Base-by-base conservation (phyloP, 176 grass and related monocot species). In the Carex parvula region DNA sequence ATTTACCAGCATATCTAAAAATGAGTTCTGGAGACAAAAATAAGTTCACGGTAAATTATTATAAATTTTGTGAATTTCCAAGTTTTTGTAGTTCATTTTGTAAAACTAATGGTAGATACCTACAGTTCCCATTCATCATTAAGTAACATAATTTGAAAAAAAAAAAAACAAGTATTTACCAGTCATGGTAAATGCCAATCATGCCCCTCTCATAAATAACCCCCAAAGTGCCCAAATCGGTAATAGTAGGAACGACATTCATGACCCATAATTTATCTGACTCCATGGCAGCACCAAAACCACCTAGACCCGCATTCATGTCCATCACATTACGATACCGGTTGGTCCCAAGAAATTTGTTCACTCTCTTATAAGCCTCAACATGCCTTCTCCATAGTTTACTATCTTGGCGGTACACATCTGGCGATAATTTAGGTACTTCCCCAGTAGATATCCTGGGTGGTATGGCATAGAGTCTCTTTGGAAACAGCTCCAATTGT, bases 161-260 rank as follows among this genome's bases (percentile, higher is more conserved):
- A 69, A 69, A 69, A 24, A 18, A 60, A 29, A 1, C 2, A 57
- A 84, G 17, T 82, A 84, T 81, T 64, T 97, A 97, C 94, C 94
- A 97, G 85, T 97, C 92, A 60, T 97, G 94, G 87, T 97, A 92
- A 72, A 92, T 97, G 81, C 92, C 92, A 46, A 97, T 94, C 79
- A 97, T 87, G 64, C 94, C 94, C 33, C 94, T 89, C 83, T 97
- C 94, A 5, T 94, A 97, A 52, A 97, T 92, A 59, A 92, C 91
- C 85, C 91, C 94, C 46, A 97, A 85, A 12, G 84, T 92, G 48
- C 86, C 89, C 71, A 80, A 66, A 77, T 93, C 80, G 35, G 86
- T 63, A 77, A 88, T 80, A 59, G 84, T 90, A 21, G 91, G 94
- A 67, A 97, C 50, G 0, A 93, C 88, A 88, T 97, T 93, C 94